These are phyloP conservation scores for Phanerochaete sordida DNA, from an alignment of 768 basidiomycete species.

Conservation along the genomic window DNA sequence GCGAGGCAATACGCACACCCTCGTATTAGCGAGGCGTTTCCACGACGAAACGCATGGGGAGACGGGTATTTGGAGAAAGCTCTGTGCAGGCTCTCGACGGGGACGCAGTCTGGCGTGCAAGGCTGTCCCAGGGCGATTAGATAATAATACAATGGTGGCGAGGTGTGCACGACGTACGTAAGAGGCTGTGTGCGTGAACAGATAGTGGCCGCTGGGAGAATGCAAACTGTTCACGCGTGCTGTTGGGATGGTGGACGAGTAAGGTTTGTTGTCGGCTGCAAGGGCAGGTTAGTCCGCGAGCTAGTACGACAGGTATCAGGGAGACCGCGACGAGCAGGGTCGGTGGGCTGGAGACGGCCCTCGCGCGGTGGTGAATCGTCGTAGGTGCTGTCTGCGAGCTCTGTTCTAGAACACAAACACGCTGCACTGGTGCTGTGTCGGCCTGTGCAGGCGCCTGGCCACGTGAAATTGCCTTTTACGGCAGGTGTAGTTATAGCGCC, in stretches of 20 bases:
- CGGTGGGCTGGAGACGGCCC: background rate
- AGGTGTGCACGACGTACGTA: background rate
- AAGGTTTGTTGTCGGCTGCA: background rate
- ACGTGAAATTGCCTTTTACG: background rate
- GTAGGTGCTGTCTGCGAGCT: background rate
- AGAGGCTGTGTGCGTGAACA: constrained; percentile 2
- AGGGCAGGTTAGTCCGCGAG: background rate
- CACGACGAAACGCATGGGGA: background rate
- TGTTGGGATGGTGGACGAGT: background rate
- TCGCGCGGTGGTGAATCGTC: background rate
- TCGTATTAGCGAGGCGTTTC: background rate
- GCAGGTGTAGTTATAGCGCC: constrained; percentile 5
- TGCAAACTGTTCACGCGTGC: background rate
- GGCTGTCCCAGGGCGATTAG: background rate
- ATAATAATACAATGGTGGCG: background rate
- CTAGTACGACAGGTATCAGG: background rate
- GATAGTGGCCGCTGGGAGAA: background rate
- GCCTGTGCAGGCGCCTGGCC: constrained; percentile 3
- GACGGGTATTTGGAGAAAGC: background rate
- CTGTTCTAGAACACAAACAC: constrained; percentile 1
- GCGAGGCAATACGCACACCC: background rate
- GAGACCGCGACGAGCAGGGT: background rate
- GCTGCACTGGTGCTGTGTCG: constrained; percentile 6
- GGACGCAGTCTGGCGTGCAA: background rate
- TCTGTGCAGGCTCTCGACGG: background rate